Evolutionary conservation across 2,329 filamentous ascomycete species (phyloP).

Genomic region (Colletotrichum liaoningense): DNA sequence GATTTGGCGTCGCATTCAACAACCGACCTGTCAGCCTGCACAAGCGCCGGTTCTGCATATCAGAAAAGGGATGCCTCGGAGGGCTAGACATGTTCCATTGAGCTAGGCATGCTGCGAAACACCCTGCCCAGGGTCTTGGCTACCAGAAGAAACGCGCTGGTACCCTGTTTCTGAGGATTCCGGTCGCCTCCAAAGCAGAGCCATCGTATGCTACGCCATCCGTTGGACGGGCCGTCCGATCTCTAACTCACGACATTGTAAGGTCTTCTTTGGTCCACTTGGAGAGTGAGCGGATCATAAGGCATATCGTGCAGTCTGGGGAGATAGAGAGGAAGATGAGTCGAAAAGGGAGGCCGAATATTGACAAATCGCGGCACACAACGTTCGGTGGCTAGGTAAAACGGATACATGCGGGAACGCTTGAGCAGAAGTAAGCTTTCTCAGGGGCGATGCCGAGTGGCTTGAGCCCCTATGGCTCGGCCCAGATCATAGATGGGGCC

Average conservation of each 20-base stretch:
- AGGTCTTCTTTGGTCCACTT: not conserved
- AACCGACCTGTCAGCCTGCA: constrained; percentile 15
- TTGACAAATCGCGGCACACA: not conserved
- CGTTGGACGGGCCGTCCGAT: constrained; percentile 14
- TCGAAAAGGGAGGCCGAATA: not conserved
- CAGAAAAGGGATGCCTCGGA: not conserved
- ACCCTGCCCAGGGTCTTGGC: not conserved
- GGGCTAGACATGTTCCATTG: not conserved
- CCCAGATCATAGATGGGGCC: not conserved
- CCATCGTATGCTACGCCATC: not conserved
- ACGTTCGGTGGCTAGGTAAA: not conserved
- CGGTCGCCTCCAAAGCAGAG: not conserved
- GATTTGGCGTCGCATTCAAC: constrained; percentile 6
- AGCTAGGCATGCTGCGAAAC: not conserved
- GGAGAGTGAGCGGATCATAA: not conserved
- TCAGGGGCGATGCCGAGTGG: not conserved
- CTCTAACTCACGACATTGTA: not conserved
- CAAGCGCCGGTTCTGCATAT: not conserved
- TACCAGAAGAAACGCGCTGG: not conserved
- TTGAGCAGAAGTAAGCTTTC: constrained; percentile 2
- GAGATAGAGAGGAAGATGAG: not conserved
- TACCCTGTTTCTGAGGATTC: not conserved
- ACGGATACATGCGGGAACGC: not conserved
- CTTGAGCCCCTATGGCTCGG: not conserved
- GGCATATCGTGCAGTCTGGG: not conserved